A percentile compares a stretch with the other conserved stretches of the same genome.
phyloP scores from a whole-genome alignment of 2,329 filamentous ascomycete genomes.

The Endothia cerciana region DNA sequence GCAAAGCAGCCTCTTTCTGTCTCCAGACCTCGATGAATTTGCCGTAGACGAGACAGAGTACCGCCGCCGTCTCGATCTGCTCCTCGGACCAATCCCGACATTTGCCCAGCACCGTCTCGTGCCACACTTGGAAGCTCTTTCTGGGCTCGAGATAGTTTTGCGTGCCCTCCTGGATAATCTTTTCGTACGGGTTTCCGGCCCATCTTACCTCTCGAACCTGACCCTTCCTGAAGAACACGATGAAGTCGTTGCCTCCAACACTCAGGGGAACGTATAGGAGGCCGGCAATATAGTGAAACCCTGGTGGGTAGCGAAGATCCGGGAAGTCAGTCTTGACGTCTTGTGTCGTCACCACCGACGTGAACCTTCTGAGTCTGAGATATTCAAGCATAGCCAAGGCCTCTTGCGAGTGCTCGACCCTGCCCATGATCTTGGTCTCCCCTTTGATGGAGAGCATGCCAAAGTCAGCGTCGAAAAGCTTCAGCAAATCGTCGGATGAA shows the following conservation, averaged over 20 bases:
- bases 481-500: slow-evolving; percentile 82
- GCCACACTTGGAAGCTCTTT: slow-evolving; percentile 80
- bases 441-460: slow-evolving; percentile 82
- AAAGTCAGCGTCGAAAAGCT: slow-evolving; percentile 85
- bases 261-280: slow-evolving; percentile 82
- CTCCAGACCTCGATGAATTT: slow-evolving; percentile 92
- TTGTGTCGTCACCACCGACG: slow-evolving; percentile 76
- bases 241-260: slow-evolving; percentile 77
- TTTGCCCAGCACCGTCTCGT: slow-evolving; percentile 78
- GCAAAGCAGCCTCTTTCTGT: slow-evolving; percentile 82
- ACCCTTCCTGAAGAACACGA: slow-evolving; percentile 84
- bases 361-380: slow-evolving; percentile 73
- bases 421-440: slow-evolving; percentile 86
- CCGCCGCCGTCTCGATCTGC: slow-evolving; percentile 85
- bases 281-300: slow-evolving; percentile 78
- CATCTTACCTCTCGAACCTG: slow-evolving; percentile 79
- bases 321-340: slow-evolving; percentile 79
- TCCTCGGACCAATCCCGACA: slow-evolving; percentile 89
- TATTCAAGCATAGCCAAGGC: slow-evolving; percentile 85
- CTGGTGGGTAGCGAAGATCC: slow-evolving; percentile 77
- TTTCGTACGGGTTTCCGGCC: slow-evolving; percentile 87
- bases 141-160: slow-evolving; percentile 76
- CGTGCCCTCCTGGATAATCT: slow-evolving; percentile 72
- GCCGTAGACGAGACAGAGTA: slow-evolving; percentile 85
- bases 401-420: slow-evolving; percentile 77